Evolutionary conservation across 805 yeast species (phyloP).

Genomic region (Ogataea salicorniae): DNA sequence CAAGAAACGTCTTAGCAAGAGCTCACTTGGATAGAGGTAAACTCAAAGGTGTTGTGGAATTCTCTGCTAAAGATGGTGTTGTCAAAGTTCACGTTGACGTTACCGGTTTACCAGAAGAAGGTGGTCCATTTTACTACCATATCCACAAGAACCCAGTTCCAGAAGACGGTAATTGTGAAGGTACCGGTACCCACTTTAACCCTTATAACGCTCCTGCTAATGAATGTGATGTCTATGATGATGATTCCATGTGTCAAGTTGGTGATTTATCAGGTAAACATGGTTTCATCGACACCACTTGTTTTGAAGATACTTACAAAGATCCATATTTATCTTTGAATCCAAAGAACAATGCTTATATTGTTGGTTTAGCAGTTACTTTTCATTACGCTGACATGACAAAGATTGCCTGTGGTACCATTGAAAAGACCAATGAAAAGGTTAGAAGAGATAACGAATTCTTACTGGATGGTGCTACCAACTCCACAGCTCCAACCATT

Average conservation of each 20-base stretch:
- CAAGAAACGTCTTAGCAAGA: conserved; percentile 45
- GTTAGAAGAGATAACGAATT: conserved; percentile 17
- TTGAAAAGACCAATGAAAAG: conserved; percentile 31
- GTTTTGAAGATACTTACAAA: conserved; percentile 56
- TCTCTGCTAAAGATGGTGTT: conserved; percentile 53
- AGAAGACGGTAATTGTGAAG: conserved; percentile 46
- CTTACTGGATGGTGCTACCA: conserved; percentile 7
- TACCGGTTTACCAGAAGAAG: conserved; percentile 60
- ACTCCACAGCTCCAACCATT: neutral
- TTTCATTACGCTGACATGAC: conserved; percentile 53
- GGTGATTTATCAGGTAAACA: conserved; percentile 79
- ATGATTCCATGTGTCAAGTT: conserved; percentile 57
- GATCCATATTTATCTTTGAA: conserved; percentile 66
- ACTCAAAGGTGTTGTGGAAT: conserved; percentile 50
- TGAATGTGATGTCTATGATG: conserved; percentile 42
- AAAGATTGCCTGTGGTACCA: conserved; percentile 60
- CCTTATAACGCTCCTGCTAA: conserved; percentile 53
- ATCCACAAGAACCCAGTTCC: conserved; percentile 57
- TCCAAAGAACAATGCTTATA: conserved; percentile 47
- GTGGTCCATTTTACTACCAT: conserved; percentile 68
- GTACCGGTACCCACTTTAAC: conserved; percentile 54
- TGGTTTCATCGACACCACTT: conserved; percentile 65
- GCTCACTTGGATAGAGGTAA: conserved; percentile 49
- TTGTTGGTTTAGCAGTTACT: conserved; percentile 53
- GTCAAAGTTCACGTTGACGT: conserved; percentile 66